Evolutionary conservation across 192 early-diverging fungal species (phyloP).

Genomic region (Funneliformis mosseae): DNA sequence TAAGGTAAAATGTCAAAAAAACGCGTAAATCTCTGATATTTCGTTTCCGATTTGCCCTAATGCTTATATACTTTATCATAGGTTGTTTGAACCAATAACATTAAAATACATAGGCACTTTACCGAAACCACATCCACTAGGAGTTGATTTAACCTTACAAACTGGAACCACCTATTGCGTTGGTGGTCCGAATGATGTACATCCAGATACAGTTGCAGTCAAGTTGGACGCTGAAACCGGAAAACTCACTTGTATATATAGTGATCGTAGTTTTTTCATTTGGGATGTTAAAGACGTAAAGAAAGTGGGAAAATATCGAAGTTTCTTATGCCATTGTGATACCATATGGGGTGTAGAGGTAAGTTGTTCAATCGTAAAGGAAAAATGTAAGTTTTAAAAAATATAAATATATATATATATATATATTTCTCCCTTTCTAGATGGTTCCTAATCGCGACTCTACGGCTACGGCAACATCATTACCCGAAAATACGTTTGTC

Average conservation of each 20-base stretch:
- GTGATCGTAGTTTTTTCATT: slow-evolving; percentile 71
- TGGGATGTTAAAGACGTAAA: slow-evolving; percentile 69
- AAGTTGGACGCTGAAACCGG: slow-evolving; percentile 53
- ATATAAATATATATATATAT: no score
- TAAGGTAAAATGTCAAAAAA: slow-evolving; percentile 49
- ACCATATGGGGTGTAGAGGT: slow-evolving; percentile 88
- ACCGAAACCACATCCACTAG: slow-evolving; percentile 71
- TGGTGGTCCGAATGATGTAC: slow-evolving; percentile 40
- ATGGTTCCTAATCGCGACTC: slow-evolving; percentile 41
- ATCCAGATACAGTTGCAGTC: slow-evolving; percentile 64
- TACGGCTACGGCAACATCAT: neutral
- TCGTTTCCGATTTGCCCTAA: neutral
- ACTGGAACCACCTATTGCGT: slow-evolving; percentile 20
- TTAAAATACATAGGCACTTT: slow-evolving; percentile 71
- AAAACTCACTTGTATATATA: slow-evolving; percentile 66
- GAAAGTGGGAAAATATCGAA: slow-evolving; percentile 57
- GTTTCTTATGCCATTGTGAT: slow-evolving; percentile 71
- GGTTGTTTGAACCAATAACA: slow-evolving; percentile 72
- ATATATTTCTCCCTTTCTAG: slow-evolving; percentile 30
- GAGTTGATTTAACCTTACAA: slow-evolving; percentile 49
- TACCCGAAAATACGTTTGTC: slow-evolving; percentile 65
- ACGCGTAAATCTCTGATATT: neutral
- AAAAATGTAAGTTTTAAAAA: neutral
- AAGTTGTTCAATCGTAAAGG: slow-evolving; percentile 29
- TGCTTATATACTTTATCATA: slow-evolving; percentile 22